Evolutionary conservation across 257 asterid genomes (phyloP).

Genomic region (Scutellaria minor): DNA sequence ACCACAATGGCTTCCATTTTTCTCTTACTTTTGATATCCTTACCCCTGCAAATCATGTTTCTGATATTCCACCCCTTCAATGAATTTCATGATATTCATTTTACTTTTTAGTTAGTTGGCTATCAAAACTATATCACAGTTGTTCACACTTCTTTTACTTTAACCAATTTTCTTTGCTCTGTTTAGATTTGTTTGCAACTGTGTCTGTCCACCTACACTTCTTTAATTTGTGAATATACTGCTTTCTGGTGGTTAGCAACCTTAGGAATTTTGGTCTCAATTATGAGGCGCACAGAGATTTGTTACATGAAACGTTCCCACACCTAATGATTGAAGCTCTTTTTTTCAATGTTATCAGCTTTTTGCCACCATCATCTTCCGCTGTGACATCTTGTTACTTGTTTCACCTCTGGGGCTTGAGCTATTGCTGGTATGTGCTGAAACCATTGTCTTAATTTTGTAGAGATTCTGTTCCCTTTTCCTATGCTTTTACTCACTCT

Average conservation of each 20-base stretch:
- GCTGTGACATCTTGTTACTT: conserved; percentile 92
- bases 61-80: conserved; percentile 18
- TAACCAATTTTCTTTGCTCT: conserved; percentile 7
- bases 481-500: conserved; percentile 1
- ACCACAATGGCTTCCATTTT: conserved; percentile 16
- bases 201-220: conserved; percentile 4
- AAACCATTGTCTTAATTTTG: conserved; percentile 15
- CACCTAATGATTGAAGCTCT: conserved; percentile 35
- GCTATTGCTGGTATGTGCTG: conserved; percentile 77
- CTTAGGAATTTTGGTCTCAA: background rate
- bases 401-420: conserved; percentile 78
- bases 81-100: conserved; percentile 23
- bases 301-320: background rate
- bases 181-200: conserved; percentile 10
- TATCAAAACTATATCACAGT: background rate
- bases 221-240: no score
- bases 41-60: conserved; percentile 34
- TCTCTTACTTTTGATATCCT: conserved; percentile 17
- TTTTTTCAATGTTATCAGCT: conserved; percentile 57
- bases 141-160: background rate
- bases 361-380: conserved; percentile 78
- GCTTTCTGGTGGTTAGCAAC: no score
- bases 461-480: conserved; percentile 25
- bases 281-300: background rate
- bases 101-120: background rate